These are phyloP conservation scores for Rosa multiflora DNA, from an alignment of 306 rosid species.

Conservation along the genomic window DNA sequence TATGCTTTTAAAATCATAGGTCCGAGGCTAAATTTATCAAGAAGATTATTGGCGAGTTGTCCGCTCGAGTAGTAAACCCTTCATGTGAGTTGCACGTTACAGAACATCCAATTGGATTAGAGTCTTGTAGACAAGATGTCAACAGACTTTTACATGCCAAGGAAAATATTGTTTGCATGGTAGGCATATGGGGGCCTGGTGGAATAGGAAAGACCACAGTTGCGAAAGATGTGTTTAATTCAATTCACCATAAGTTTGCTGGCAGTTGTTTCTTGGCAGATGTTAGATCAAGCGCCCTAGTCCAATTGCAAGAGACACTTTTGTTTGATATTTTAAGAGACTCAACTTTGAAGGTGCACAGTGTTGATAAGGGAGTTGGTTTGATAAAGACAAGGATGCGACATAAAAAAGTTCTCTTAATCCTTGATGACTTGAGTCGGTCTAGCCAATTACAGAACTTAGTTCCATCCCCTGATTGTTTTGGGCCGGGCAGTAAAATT, in stretches of 20 bases:
- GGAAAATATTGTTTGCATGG: neutral
- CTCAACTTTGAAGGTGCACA: too few relatives aligned
- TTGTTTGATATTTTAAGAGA: neutral
- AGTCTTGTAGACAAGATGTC: neutral
- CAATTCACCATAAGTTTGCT: neutral
- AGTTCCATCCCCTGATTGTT: too few relatives aligned
- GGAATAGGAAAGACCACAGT: slow-evolving; percentile 7
- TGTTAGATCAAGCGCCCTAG: neutral
- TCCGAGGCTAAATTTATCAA: neutral
- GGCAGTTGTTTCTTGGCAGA: neutral
- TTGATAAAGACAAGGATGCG: too few relatives aligned
- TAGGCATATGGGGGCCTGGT: neutral
- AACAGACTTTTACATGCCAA: neutral
- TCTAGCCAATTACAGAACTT: too few relatives aligned
- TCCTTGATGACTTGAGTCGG: too few relatives aligned
- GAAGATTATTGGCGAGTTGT: neutral
- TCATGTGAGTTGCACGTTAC: neutral
- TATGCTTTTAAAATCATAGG: neutral
- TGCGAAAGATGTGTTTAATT: neutral
- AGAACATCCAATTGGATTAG: neutral
- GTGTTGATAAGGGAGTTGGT: too few relatives aligned
- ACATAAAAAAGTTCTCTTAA: too few relatives aligned
- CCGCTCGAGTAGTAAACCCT: neutral
- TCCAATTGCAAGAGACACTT: neutral
- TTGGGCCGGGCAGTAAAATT: too few relatives aligned